phyloP scores from a whole-genome alignment of 2,329 filamentous ascomycete species.

The Diaporthe sp. region DNA sequence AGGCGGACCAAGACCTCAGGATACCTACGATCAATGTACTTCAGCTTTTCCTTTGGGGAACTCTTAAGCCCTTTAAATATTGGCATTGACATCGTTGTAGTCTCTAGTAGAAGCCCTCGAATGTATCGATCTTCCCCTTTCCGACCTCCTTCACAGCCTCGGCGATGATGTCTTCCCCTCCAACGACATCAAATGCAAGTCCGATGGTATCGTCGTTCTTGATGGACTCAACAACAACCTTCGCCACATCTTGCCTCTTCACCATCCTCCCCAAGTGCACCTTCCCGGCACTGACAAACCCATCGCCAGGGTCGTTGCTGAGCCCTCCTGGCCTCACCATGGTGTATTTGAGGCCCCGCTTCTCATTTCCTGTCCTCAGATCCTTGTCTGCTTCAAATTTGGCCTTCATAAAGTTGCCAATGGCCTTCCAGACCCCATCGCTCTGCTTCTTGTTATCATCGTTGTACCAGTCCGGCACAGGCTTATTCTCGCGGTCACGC shows the following conservation, averaged over 20 bases:
- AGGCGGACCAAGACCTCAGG: not conserved
- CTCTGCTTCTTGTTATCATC: conserved; percentile 54
- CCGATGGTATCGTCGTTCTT: conserved; percentile 56
- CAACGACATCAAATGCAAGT: conserved; percentile 59
- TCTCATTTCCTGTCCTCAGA: conserved; percentile 54
- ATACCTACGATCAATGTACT: not conserved
- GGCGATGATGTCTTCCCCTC: conserved; percentile 49
- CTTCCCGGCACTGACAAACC: conserved; percentile 58
- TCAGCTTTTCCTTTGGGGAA: not conserved
- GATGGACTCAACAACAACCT: conserved; percentile 56
- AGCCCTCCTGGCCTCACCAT: conserved; percentile 59
- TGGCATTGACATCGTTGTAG: not conserved
- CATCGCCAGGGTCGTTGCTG: conserved; percentile 54
- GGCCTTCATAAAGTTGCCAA: conserved; percentile 57
- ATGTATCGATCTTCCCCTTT: conserved; percentile 51
- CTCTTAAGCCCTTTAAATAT: not conserved
- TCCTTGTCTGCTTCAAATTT: conserved; percentile 58
- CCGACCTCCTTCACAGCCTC: conserved; percentile 57
- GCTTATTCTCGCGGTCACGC: conserved; percentile 54
- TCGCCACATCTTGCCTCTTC: conserved; percentile 60
- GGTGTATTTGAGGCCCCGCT: conserved; percentile 58
- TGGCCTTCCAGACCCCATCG: conserved; percentile 54
- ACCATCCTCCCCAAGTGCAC: conserved; percentile 55
- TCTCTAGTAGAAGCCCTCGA: conserved; percentile 47
- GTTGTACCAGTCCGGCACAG: conserved; percentile 59